phyloP scores from a whole-genome alignment of 2,329 filamentous ascomycete species.

The Aspergillus spinulosporus region DNA sequence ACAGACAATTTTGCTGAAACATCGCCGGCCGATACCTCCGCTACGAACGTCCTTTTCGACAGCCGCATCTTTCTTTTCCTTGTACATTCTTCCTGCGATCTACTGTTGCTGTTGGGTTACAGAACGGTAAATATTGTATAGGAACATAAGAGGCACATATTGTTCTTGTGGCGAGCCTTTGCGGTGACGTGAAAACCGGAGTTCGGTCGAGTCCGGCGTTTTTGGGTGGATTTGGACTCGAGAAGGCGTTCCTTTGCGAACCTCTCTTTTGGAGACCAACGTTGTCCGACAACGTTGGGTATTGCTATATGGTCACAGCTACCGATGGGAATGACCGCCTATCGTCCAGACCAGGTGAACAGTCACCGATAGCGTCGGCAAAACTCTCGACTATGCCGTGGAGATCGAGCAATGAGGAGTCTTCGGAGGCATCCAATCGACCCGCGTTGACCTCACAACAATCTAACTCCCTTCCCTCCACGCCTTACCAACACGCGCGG shows the following conservation, averaged over 20 bases:
- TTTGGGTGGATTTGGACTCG: constrained; percentile 8
- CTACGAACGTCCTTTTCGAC: constrained; percentile 14
- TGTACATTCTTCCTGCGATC: constrained; percentile 9
- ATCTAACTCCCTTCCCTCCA: constrained; percentile 90
- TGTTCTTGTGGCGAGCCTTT: constrained; percentile 8
- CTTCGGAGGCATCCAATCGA: constrained; percentile 43
- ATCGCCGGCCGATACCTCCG: constrained; percentile 26
- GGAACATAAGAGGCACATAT: neutral
- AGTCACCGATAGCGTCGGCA: constrained; percentile 45
- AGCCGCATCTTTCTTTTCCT: constrained; percentile 14
- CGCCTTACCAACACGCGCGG: constrained; percentile 83
- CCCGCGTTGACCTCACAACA: constrained; percentile 61
- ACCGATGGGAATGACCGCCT: constrained; percentile 45
- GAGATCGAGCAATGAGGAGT: constrained; percentile 37
- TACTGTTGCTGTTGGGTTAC: constrained; percentile 4
- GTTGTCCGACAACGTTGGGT: constrained; percentile 34
- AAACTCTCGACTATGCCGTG: constrained; percentile 45
- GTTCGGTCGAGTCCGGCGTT: constrained; percentile 10
- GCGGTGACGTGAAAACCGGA: constrained; percentile 12
- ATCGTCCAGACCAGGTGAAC: constrained; percentile 42
- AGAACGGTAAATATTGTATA: constrained; percentile 3
- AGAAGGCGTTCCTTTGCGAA: constrained; percentile 3
- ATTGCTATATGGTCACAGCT: constrained; percentile 44
- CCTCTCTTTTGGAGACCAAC: constrained; percentile 26
- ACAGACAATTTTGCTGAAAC: constrained; percentile 25